Percentiles rank a stretch among this genome's conserved stretches.
These are phyloP conservation scores for Penicillium daleae DNA, from an alignment of 495 filamentous ascomycete genomes.

Conservation along the genomic window DNA sequence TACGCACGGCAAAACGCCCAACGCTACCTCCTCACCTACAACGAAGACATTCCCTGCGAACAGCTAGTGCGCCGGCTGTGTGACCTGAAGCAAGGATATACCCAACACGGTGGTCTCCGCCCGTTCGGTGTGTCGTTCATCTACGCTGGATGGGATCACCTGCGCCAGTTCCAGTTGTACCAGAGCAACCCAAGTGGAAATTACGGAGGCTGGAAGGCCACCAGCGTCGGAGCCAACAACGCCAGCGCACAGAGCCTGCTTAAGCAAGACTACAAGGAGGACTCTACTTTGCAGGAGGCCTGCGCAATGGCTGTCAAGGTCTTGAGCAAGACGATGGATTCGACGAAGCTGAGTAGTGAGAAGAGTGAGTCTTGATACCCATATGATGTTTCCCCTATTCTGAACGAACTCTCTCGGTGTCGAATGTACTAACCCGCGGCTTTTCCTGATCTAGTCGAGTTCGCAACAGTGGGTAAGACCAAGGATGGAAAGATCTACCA, in stretches of 20 bases:
- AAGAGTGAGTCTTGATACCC: constrained; percentile 70
- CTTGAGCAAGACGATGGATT: constrained; percentile 99
- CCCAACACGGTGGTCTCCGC: constrained; percentile 95
- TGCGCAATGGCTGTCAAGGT: constrained; percentile 98
- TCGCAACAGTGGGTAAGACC: constrained; percentile 96
- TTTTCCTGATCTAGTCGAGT: constrained; percentile 71
- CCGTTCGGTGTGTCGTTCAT: constrained; percentile 99
- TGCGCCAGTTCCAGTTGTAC: constrained; percentile 97
- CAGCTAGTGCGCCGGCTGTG: constrained; percentile 96
- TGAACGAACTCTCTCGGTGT: neutral
- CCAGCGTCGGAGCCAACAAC: constrained; percentile 96
- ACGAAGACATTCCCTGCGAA: constrained; percentile 99
- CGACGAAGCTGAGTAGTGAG: constrained; percentile 96
- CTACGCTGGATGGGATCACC: constrained; percentile 95
- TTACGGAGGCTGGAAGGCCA: constrained; percentile 99
- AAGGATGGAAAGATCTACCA: constrained; percentile 95
- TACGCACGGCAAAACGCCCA: constrained; percentile 96
- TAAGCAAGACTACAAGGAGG: constrained; percentile 99
- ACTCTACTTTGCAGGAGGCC: constrained; percentile 92
- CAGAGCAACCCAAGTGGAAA: constrained; percentile 99
- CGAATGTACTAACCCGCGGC: constrained; percentile 37
- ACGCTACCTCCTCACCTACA: constrained; percentile 96
- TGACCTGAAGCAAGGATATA: constrained; percentile 99
- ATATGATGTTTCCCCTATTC: neutral
- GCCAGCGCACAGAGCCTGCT: constrained; percentile 95